Evolutionary conservation across 371 early-diverging fungal species (phyloP), one percentile per base, ranked within the genome.

Genomic region (Apophysomyces variabilis): DNA sequence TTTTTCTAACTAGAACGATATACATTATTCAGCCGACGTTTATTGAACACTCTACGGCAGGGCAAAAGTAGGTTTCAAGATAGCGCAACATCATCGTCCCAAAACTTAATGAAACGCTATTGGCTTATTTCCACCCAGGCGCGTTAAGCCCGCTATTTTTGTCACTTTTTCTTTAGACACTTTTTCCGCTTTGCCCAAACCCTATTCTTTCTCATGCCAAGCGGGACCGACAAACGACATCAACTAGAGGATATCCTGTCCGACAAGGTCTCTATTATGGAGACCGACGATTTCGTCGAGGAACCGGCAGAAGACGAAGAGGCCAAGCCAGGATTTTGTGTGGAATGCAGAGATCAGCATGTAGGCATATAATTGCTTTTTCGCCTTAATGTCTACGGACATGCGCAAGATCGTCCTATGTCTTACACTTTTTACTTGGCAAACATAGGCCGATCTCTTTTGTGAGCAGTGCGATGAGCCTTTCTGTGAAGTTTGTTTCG

Each of bases 401-500:
- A 41, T 35, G 16, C 26, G 38, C 12, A 61, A 26, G 37, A 61
- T 66, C 45, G 61, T 14, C 21, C 12, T 14, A 44, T 54, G 5
- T 44, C 16, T 35, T 38, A 18, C 18, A 8, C 35, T 59, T 60
- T 36, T 66, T 3, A 7, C 32, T 26, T 26, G 32, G 32, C 32
- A 26, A 26, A 26, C 32, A 7, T 66, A 88, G 70, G 86, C 93
- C 1, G 79, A 79, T 26, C 71, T 87, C 18, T 86, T 80, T 66
- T 95, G 95, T 76, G 79, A 86, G 32, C 85, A 89, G 62, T 95
- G 95, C 64, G 80, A 80, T 38, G 95, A 95, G 64, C 86, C 88
- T 58, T 98, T 92, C 83, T 97, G 97, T 73, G 92, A 93, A 69
- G 96, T 96, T 16, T 96, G 98, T 74, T 92, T 79, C 72, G 86